A percentile compares a stretch with the other conserved stretches of the same genome.
Evolutionary conservation across 805 yeast species (phyloP).

Genomic region (Clavispora phyllophila): DNA sequence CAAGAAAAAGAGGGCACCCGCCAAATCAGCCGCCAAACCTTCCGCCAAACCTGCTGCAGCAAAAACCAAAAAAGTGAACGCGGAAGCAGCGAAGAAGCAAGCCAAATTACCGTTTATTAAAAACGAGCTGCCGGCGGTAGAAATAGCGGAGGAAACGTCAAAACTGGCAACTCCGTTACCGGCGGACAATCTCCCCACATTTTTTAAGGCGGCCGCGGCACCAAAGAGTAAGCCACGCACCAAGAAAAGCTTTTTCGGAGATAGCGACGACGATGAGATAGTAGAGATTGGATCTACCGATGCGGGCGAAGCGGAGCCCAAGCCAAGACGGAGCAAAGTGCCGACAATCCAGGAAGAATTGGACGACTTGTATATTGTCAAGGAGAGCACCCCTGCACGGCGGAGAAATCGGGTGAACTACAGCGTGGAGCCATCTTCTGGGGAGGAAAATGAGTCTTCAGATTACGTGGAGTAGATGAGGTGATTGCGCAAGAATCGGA

Average conservation of each 20-base stretch:
- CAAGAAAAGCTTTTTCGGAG: slow-evolving; percentile 2
- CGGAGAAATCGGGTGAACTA: slow-evolving; percentile 10
- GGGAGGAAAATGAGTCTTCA: slow-evolving; percentile 2
- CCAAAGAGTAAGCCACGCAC: slow-evolving; percentile 3
- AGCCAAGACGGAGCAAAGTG: slow-evolving; percentile 1
- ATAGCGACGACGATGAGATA: slow-evolving; percentile 16
- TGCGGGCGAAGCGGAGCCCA: neutral
- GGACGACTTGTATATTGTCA: slow-evolving; percentile 9
- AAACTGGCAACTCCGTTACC: neutral
- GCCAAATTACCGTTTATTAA: slow-evolving; percentile 6
- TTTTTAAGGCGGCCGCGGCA: slow-evolving; percentile 6
- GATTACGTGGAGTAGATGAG: slow-evolving; percentile 1
- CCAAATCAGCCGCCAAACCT: slow-evolving; percentile 5
- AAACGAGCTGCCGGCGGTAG: slow-evolving; percentile 1
- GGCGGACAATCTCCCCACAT: slow-evolving; percentile 11
- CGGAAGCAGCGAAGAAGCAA: slow-evolving; percentile 4
- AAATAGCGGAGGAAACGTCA: neutral
- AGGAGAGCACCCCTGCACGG: slow-evolving; percentile 10
- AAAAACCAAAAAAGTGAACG: neutral
- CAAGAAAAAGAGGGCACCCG: slow-evolving; percentile 7
- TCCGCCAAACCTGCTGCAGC: neutral
- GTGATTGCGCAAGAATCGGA: no score
- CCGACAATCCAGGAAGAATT: slow-evolving; percentile 12
- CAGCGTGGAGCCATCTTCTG: slow-evolving; percentile 10
- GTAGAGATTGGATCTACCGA: slow-evolving; percentile 16